Evolutionary conservation across 2,329 filamentous ascomycete species (phyloP).

Genomic region (Penicillium sp.): DNA sequence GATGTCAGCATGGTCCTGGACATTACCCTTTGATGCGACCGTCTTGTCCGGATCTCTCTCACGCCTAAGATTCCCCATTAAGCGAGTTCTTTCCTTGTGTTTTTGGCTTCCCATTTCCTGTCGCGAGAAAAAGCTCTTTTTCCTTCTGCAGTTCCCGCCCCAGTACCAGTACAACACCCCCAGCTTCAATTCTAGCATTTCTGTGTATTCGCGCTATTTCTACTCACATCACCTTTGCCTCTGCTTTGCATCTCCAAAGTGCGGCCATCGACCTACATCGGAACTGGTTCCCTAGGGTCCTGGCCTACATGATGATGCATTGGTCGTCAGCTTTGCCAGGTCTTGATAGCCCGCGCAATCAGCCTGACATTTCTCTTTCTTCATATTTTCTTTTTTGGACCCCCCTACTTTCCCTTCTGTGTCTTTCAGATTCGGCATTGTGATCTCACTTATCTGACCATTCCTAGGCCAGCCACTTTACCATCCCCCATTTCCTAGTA

Average conservation of each 20-base stretch:
- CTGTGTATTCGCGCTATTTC: slow-evolving; percentile 16
- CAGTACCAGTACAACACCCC: slow-evolving; percentile 22
- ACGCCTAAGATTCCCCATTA: slow-evolving; percentile 38
- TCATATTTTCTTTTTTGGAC: background rate
- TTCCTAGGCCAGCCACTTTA: slow-evolving; percentile 30
- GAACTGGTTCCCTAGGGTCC: slow-evolving; percentile 31
- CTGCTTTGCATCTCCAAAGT: slow-evolving; percentile 24
- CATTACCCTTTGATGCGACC: slow-evolving; percentile 66
- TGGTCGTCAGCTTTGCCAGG: slow-evolving; percentile 19
- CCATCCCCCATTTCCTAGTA: slow-evolving; percentile 24
- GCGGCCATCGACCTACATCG: slow-evolving; percentile 23
- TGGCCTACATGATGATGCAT: slow-evolving; percentile 27
- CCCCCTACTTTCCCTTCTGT: slow-evolving; percentile 7
- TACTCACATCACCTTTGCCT: slow-evolving; percentile 15
- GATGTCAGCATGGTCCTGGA: slow-evolving; percentile 98
- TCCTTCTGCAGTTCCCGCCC: slow-evolving; percentile 5
- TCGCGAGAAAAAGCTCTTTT: slow-evolving; percentile 33
- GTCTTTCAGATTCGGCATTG: slow-evolving; percentile 18
- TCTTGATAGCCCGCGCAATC: slow-evolving; percentile 16
- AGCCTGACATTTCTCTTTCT: slow-evolving; percentile 21
- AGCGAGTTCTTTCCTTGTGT: slow-evolving; percentile 35
- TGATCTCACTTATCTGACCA: slow-evolving; percentile 26
- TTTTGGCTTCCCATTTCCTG: slow-evolving; percentile 24
- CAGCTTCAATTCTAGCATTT: slow-evolving; percentile 10
- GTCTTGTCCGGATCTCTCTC: slow-evolving; percentile 36